Evolutionary conservation across 2,329 filamentous ascomycete genomes (phyloP).

Genomic region (Aspergillus felis): DNA sequence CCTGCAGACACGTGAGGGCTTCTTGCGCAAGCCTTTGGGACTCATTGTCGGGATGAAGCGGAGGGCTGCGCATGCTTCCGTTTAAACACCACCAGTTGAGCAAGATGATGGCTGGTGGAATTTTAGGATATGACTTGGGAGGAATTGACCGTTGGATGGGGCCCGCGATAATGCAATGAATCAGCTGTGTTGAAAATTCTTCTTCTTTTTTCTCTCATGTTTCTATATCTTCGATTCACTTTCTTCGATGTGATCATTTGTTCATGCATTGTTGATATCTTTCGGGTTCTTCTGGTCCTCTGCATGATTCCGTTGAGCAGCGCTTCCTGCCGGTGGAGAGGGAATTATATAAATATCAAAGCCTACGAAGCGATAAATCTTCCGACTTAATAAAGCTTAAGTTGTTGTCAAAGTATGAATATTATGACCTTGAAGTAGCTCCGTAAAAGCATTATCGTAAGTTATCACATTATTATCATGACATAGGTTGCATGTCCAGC

Average conservation of each 20-base stretch:
- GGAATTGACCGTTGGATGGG: neutral
- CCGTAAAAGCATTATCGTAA: neutral
- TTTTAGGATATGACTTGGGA: neutral
- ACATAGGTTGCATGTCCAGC: neutral
- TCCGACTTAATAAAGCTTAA: neutral
- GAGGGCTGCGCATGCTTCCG: conserved; percentile 10
- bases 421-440: neutral
- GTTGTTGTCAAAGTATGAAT: neutral
- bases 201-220: neutral
- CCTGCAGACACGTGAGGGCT: conserved; percentile 75
- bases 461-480: neutral
- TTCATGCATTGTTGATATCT: neutral
- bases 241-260: neutral
- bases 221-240: neutral
- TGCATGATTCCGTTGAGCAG: neutral
- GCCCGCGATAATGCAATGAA: neutral
- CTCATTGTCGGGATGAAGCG: conserved; percentile 61
- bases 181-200: neutral
- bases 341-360: neutral
- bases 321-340: neutral
- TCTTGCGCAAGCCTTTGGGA: conserved; percentile 73
- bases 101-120: neutral
- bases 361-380: neutral
- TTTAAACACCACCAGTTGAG: neutral
- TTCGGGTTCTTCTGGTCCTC: neutral